Conservation (phyloP, 2,329 filamentous ascomycete species). For the Dichotomopilus funicola region DNA sequence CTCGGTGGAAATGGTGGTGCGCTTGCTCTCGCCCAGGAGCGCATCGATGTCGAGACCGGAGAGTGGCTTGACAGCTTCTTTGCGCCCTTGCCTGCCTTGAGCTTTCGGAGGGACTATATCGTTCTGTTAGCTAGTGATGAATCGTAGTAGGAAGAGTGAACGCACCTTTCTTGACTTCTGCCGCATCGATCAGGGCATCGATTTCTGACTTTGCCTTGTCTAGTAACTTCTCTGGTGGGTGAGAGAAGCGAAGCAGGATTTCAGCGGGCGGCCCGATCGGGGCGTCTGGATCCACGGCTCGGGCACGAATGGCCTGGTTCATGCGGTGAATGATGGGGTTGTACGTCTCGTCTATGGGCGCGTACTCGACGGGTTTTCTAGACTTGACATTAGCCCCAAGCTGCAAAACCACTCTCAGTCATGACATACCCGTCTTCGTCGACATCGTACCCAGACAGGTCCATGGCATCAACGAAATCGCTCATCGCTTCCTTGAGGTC, state of each 20-base stretch:
- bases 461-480: constrained; percentile 89
- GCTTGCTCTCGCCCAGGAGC: constrained; percentile 56
- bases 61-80: constrained; percentile 70
- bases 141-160: neutral
- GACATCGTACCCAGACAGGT: constrained; percentile 62
- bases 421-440: constrained; percentile 65
- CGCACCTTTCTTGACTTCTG: constrained; percentile 76
- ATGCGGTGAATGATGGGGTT: constrained; percentile 84
- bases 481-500: constrained; percentile 76
- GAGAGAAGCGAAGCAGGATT: constrained; percentile 64
- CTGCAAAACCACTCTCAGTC: neutral
- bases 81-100: constrained; percentile 62
- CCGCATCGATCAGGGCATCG: constrained; percentile 57
- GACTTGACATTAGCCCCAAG: neutral
- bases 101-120: constrained; percentile 66
- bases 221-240: constrained; percentile 62
- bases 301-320: constrained; percentile 74
- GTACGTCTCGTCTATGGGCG: constrained; percentile 72
- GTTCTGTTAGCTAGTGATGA: constrained; percentile 18
- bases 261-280: constrained; percentile 56
- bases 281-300: constrained; percentile 67
- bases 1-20: constrained; percentile 43
- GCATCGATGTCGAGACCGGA: constrained; percentile 84
- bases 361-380: constrained; percentile 57
- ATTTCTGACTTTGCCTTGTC: constrained; percentile 51